These are phyloP conservation scores for Claviceps citrina DNA, from an alignment of 2,329 filamentous ascomycete genomes.

Conservation along the genomic window DNA sequence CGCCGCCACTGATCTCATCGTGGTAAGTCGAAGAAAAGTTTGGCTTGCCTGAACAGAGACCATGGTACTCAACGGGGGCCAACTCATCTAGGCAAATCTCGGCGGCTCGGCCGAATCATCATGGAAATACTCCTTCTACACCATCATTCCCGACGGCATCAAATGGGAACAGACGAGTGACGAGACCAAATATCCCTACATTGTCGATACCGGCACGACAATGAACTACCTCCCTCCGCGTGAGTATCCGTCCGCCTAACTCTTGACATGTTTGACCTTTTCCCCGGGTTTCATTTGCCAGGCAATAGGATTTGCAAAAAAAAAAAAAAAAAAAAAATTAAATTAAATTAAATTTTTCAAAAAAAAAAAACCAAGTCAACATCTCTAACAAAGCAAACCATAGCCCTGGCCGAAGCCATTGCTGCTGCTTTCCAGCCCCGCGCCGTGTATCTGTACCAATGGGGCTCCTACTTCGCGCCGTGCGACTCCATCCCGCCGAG, in stretches of 20 bases:
- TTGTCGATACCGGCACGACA: slow-evolving; percentile 37
- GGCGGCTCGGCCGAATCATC: slow-evolving; percentile 22
- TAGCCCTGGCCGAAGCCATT: slow-evolving; percentile 32
- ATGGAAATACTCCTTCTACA: slow-evolving; percentile 36
- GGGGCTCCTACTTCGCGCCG: slow-evolving; percentile 31
- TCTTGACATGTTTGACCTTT: neutral
- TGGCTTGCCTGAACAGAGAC: too few species aligned
- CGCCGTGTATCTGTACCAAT: slow-evolving; percentile 31
- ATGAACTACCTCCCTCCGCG: slow-evolving; percentile 34
- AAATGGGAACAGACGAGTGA: slow-evolving; percentile 27
- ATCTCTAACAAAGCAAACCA: neutral
- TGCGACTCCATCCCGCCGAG: slow-evolving; percentile 31
- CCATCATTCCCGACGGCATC: slow-evolving; percentile 34
- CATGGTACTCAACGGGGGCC: too few species aligned
- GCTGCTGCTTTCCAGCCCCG: slow-evolving; percentile 30
- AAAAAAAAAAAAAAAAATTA: too few species aligned
- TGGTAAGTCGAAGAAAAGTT: slow-evolving; percentile 28
- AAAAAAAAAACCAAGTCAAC: too few species aligned
- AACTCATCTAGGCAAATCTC: slow-evolving; percentile 31
- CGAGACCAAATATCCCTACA: slow-evolving; percentile 29
- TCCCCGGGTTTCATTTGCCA: too few species aligned
- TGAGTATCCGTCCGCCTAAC: slow-evolving; percentile 14
- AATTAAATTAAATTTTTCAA: too few species aligned
- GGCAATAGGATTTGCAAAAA: too few species aligned
- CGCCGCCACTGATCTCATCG: slow-evolving; percentile 27